Percentiles rank a stretch among this genome's conserved stretches.
phyloP scores from a whole-genome alignment of 1,284 basidiomycete genomes.

The Phenoliferia sp. region DNA sequence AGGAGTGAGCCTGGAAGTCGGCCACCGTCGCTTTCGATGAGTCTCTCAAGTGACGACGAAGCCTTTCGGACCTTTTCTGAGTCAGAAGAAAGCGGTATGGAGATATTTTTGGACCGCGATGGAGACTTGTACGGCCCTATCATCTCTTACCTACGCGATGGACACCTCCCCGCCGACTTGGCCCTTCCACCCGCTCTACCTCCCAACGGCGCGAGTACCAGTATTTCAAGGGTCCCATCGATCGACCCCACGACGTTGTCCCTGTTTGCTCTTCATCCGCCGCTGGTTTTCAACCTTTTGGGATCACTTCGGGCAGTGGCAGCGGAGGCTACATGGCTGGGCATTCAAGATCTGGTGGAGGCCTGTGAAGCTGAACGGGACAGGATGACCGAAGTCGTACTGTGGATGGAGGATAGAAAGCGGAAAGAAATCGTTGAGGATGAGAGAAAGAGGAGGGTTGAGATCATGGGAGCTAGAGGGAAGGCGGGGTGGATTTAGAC shows the following conservation, averaged over 20 bases:
- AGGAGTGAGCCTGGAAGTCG: background rate
- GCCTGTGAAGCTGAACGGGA: background rate
- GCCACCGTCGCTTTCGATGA: conserved; percentile 1
- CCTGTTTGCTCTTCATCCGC: background rate
- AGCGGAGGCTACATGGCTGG: background rate
- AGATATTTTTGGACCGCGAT: background rate
- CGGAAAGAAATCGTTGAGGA: background rate
- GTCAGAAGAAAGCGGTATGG: background rate
- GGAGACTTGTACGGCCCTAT: background rate
- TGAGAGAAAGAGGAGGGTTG: background rate
- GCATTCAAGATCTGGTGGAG: background rate
- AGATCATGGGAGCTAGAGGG: background rate
- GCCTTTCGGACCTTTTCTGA: background rate
- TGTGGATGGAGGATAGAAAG: background rate
- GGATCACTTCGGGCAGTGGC: background rate
- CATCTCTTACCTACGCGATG: background rate
- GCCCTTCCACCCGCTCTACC: background rate
- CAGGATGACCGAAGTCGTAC: background rate
- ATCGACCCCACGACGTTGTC: background rate
- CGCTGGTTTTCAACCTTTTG: background rate
- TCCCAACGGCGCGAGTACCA: background rate
- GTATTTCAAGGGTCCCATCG: too few species aligned
- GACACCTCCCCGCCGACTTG: background rate
- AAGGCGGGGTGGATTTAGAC: background rate
- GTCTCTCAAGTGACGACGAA: background rate